Evolutionary conservation across 345 rosid species (phyloP), one percentile per base, ranked within the genome.

Genomic region (Salix suchowensis): DNA sequence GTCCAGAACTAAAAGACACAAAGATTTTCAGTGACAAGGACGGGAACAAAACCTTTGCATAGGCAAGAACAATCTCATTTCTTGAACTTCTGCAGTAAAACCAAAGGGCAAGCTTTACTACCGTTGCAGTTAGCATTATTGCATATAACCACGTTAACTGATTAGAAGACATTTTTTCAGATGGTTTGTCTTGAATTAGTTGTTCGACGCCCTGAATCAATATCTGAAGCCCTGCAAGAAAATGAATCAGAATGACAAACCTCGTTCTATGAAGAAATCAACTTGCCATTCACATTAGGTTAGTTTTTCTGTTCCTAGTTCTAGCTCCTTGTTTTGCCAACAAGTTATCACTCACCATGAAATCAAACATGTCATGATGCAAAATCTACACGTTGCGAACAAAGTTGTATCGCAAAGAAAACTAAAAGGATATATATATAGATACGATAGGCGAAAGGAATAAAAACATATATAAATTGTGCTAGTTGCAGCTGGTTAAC

Each of bases 21-120:
- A 15, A 65, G n/a, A 15, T 67, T 61, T 7, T 55, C 46, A 19
- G 37, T 66, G 34, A 70, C 44, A 5, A 28, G 9, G 6, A 1
- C 65, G 71, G 39, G 40, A 9, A 44, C 30, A 64, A 65, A 79
- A 92, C 98, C 94, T 89, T 87, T 11, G 98, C 97, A 52, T 87
- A 94, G 61, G 98, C 98, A 15, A 94, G 97, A 6, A 95, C 98
- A 23, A 92, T 92, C 58, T 88, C 84, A 75, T 81, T 92, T 42
- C 87, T 85, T 0, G 97, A 95, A 77, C 85, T 88, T 84, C 74
- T 89, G 78, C 98, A 95, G 81, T 95, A 91, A 75, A 91, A 10
- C 97, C 98, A 94, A 64, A 94, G 91, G 37, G 75, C 84, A 4
- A 95, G 90, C 85, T 95, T 92, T 28, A 89, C 88, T 36, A 76